Percentiles rank a stretch among this genome's conserved stretches.
phyloP scores from a whole-genome alignment of 2,329 filamentous ascomycete genomes.

The Trichophyton simii region DNA sequence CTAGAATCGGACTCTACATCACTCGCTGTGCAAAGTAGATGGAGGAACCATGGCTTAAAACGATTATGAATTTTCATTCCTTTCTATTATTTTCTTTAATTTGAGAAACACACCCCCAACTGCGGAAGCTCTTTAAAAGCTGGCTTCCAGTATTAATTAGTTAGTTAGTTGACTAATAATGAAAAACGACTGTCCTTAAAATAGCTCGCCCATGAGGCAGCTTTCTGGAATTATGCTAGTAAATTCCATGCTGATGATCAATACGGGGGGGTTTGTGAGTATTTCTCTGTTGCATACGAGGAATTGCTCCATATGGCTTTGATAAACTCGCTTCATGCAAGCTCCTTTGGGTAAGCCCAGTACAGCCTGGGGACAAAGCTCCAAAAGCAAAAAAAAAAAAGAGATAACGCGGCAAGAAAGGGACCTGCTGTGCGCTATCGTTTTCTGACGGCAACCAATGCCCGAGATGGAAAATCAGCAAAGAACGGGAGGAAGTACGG shows the following conservation, averaged over 20 bases:
- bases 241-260: background rate
- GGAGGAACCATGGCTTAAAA: background rate
- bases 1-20: constrained; percentile 31
- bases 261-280: background rate
- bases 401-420: too few relatives aligned
- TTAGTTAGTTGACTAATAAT: background rate
- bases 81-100: background rate
- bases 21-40: constrained; percentile 17
- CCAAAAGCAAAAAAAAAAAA: too few relatives aligned
- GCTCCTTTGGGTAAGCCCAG: too few relatives aligned
- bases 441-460: background rate
- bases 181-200: background rate
- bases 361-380: too few relatives aligned
- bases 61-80: background rate
- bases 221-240: background rate
- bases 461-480: background rate
- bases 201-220: background rate
- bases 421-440: too few relatives aligned
- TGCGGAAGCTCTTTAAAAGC: background rate
- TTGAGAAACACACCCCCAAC: background rate
- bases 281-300: too few relatives aligned
- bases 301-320: too few relatives aligned
- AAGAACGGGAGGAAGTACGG: background rate
- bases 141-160: background rate
- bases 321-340: too few relatives aligned